A percentile compares a stretch with the other conserved stretches of the same genome.
phyloP scores from a whole-genome alignment of 2,329 filamentous ascomycete genomes.

The Apiospora kogelbergensis region DNA sequence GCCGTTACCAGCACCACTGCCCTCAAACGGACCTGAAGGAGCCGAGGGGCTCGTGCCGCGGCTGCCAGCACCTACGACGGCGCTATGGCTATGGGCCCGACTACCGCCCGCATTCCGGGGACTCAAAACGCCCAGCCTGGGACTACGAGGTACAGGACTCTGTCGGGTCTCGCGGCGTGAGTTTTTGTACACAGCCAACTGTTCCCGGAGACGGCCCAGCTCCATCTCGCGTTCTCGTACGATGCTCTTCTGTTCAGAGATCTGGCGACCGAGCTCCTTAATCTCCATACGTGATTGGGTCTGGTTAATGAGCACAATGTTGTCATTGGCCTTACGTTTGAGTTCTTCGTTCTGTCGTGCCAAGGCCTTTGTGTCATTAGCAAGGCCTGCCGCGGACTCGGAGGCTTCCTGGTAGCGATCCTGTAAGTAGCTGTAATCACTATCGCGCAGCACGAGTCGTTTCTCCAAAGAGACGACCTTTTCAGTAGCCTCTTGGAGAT shows the following conservation, averaged over 20 bases:
- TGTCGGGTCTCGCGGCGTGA: conserved; percentile 56
- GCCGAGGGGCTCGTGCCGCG: conserved; percentile 51
- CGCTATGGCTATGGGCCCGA: conserved; percentile 22
- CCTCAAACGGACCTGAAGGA: conserved; percentile 32
- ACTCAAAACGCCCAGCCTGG: conserved; percentile 52
- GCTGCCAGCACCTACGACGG: conserved; percentile 38
- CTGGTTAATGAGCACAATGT: conserved; percentile 46
- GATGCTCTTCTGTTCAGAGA: conserved; percentile 41
- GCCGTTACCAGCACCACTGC: conserved; percentile 24
- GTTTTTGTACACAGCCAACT: conserved; percentile 47
- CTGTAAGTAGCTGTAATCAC: conserved; percentile 57
- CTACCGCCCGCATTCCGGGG: conserved; percentile 36
- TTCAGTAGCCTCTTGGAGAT: conserved; percentile 39
- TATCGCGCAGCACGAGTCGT: conserved; percentile 34
- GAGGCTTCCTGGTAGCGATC: conserved; percentile 60
- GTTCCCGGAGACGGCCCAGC: conserved; percentile 47
- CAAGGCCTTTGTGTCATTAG: conserved; percentile 47
- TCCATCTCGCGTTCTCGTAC: conserved; percentile 53
- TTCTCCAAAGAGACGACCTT: conserved; percentile 41
- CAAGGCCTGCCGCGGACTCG: conserved; percentile 43
- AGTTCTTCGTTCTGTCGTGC: conserved; percentile 41
- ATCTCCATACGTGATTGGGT: conserved; percentile 40
- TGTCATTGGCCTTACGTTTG: conserved; percentile 41
- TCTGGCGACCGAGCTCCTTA: conserved; percentile 36
- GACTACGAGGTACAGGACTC: conserved; percentile 57